Evolutionary conservation across 768 basidiomycete species (phyloP), one percentile per base, ranked within the genome.

Genomic region (Leccinum arenicola): DNA sequence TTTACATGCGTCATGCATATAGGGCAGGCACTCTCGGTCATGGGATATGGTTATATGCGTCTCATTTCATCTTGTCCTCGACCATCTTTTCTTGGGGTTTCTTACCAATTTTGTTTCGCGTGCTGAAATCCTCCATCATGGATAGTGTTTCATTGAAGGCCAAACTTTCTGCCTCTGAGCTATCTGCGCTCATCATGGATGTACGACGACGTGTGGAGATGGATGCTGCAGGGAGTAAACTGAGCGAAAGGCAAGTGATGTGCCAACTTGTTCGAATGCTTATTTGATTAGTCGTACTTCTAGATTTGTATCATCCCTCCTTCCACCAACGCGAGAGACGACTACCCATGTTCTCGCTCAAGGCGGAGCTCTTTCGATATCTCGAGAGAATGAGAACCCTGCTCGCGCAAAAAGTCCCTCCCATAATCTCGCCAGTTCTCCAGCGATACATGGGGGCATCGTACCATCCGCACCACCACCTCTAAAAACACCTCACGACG

Each of bases 101-200:
- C 3, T 21, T 31, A 11, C 17, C 4, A 25, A 12, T 2, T 10
- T 51, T 52, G 3, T 52, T 47, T 5, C 31, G 4, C 36, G 11
- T 54, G 14, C 68, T 71, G 56, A 71, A 43, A 1, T 31, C 12
- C 57, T 54, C 52, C 52, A 21, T 59, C 7, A 5, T 36, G 49
- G 23, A 7, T 63, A 95, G 94, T 2, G 87, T 96, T n/a, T 89
- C 91, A 0, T 74, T 96, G 15, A 95, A 95, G 73, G 78, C 81
- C 3, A 88, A 87, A 64, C 76, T 95, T n/a, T 80, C 84, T 1
- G 72, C 81, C 0, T 78, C 81, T 27, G 94, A 95, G 64, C 74
- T 95, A 14, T 83, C 86, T 63, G 73, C 82, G 9, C 78, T 92
- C 0, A 72, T 96, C 14, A 76, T 78, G 57, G 89, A 94, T 59